Evolutionary conservation across 1,284 basidiomycete genomes (phyloP), one percentile per base, ranked within the genome.

Genomic region (Moesziomyces antarcticus): DNA sequence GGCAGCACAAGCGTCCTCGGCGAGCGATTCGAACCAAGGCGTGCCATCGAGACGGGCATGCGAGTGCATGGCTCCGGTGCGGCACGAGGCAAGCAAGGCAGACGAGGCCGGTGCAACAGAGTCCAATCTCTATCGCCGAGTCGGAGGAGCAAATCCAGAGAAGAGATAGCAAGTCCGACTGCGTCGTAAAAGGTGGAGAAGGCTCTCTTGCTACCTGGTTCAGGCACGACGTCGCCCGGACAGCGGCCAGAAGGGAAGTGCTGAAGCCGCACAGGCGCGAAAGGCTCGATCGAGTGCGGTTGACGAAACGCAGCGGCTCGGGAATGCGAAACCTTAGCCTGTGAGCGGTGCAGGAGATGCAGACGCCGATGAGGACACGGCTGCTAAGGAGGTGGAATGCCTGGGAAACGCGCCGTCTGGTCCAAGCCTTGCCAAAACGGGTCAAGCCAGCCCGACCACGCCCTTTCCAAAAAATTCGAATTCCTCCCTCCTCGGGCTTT

Each of bases 1-100:
- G 20, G 20, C 35, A 37, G 21, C 42, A 48, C 52, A 52, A 52
- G 46, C 33, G 62, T 16, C 18, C 42, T 43, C 20, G 46, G 18
- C 42, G 48, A 52, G 50, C 16, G 21, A 35, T 11, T 30, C 46
- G 43, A 35, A 30, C 57, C 43, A 48, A 52, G 30, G 24, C 40
- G 41, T n/a, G 52, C 50, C 65, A 63, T 69, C 66, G 66, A 63
- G 56, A 59, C 56, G 66, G 66, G 44, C 56, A 69, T 69, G 13
- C 21, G n/a, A 37, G 16, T 24, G 37, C 30, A 43, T 45, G 20
- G 25, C 42, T 53, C 21, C 21, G 13, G 21, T 18, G 21, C 20
- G 21, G 27, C 41, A 21, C 11, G 35, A 27, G 20, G 47, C 48
- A 42, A 43, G 20, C 24, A 40, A 27, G 18, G 16, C 41, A 27